These are phyloP conservation scores for Cladosporium sp. DNA, from an alignment of 2,329 filamentous ascomycete genomes.

Conservation along the genomic window DNA sequence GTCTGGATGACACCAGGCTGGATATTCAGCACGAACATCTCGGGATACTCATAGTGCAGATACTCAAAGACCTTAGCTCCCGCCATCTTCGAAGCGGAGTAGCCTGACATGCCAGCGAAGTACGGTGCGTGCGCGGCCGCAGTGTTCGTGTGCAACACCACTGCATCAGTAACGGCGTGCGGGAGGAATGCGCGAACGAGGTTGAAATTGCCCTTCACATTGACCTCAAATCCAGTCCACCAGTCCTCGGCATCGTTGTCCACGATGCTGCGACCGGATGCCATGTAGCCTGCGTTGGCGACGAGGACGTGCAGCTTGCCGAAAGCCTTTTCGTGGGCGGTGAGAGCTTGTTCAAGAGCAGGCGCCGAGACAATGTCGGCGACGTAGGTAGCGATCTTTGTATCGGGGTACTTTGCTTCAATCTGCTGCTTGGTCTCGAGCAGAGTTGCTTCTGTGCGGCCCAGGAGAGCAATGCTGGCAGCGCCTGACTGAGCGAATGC, in stretches of 20 bases:
- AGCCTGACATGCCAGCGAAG: slow-evolving; percentile 31
- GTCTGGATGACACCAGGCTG: slow-evolving; percentile 49
- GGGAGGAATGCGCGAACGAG: slow-evolving; percentile 21
- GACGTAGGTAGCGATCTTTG: slow-evolving; percentile 22
- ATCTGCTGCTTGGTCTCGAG: slow-evolving; percentile 20
- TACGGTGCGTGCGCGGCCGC: slow-evolving; percentile 26
- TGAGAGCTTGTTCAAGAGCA: slow-evolving; percentile 16
- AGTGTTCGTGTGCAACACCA: slow-evolving; percentile 21
- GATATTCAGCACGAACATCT: slow-evolving; percentile 42
- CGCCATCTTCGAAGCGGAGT: slow-evolving; percentile 43
- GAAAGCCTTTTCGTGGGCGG: background rate
- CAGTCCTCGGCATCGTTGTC: slow-evolving; percentile 14
- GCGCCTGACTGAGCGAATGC: slow-evolving; percentile 25
- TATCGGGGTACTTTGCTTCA: slow-evolving; percentile 8
- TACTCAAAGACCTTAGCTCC: slow-evolving; percentile 41
- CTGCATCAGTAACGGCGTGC: slow-evolving; percentile 19
- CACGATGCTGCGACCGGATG: background rate
- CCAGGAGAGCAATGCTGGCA: slow-evolving; percentile 23
- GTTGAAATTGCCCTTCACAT: slow-evolving; percentile 23
- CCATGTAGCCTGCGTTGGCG: slow-evolving; percentile 17
- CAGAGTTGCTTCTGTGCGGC: slow-evolving; percentile 20
- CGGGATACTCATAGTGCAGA: slow-evolving; percentile 41
- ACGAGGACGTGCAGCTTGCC: slow-evolving; percentile 24
- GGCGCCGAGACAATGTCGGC: slow-evolving; percentile 23
- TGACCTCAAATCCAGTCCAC: slow-evolving; percentile 23